Conservation (phyloP, 257 asterid species). For the Capsicum rhomboideum region DNA sequence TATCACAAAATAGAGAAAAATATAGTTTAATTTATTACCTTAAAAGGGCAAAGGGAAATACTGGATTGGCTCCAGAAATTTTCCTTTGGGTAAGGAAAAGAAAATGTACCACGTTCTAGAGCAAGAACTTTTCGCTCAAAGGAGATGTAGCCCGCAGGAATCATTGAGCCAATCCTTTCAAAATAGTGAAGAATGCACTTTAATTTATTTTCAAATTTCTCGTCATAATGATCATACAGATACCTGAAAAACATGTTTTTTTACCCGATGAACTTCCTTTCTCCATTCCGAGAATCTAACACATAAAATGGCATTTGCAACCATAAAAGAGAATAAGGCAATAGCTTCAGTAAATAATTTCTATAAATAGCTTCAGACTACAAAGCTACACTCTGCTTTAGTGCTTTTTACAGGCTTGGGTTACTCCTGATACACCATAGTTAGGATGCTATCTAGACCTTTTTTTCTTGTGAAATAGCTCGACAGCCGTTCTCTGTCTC, state of each 20-base stretch:
- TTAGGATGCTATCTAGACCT: neutral
- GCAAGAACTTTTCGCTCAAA: constrained; percentile 83
- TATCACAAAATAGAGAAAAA: neutral
- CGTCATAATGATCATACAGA: constrained; percentile 44
- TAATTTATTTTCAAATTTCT: constrained; percentile 57
- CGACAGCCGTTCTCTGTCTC: neutral
- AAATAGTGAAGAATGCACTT: constrained; percentile 83
- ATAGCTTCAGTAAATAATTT: neutral
- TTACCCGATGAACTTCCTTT: neutral
- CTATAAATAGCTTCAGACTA: neutral
- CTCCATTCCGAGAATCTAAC: neutral
- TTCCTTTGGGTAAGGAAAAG: constrained; percentile 42
- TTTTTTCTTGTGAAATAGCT: neutral
- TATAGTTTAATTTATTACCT: constrained; percentile 35
- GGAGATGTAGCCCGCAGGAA: constrained; percentile 66
- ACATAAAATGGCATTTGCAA: neutral
- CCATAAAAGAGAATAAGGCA: neutral
- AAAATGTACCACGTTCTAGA: constrained; percentile 17
- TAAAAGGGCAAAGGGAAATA: constrained; percentile 54
- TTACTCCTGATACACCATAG: neutral
- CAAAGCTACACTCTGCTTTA: neutral
- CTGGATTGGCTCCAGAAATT: constrained; percentile 64
- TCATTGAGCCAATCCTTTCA: constrained; percentile 48
- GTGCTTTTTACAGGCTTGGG: neutral
- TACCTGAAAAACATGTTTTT: constrained; percentile 32